phyloP scores from a whole-genome alignment of 1,284 basidiomycete species.

The Rhizopogon parksii region DNA sequence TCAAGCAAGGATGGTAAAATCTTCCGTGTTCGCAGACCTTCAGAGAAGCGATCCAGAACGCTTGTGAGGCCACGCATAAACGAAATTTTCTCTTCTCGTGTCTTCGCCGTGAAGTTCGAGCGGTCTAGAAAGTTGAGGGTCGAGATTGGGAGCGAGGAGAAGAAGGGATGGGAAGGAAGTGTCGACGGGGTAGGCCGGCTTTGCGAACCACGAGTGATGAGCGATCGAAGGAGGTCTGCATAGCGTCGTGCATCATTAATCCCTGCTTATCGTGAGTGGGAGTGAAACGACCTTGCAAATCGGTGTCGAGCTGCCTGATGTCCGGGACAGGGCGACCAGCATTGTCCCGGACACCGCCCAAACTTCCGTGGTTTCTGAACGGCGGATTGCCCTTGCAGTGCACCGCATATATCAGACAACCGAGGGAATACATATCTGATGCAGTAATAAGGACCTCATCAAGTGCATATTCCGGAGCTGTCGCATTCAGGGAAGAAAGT shows the following conservation, averaged over 20 bases:
- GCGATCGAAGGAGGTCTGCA: conserved; percentile 66
- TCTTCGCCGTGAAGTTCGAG: conserved; percentile 90
- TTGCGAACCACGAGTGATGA: conserved; percentile 75
- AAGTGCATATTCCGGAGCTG: conserved; percentile 92
- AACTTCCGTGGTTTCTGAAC: conserved; percentile 81
- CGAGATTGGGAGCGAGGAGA: conserved; percentile 94
- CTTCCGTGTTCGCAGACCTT: conserved; percentile 82
- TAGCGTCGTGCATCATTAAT: conserved; percentile 9
- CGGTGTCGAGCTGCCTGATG: conserved; percentile 56
- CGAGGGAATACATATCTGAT: conserved; percentile 94
- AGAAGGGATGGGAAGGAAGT: conserved; percentile 82
- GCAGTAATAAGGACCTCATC: conserved; percentile 82
- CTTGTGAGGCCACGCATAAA: conserved; percentile 87
- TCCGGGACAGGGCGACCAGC: conserved; percentile 59
- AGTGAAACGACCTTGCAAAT: conserved; percentile 52
- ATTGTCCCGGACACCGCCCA: conserved; percentile 75
- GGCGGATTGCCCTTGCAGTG: conserved; percentile 87
- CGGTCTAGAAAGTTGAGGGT: conserved; percentile 96
- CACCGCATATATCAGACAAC: conserved; percentile 84
- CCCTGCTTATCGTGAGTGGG: neutral
- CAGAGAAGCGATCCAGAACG: conserved; percentile 84
- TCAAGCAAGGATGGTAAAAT: conserved; percentile 93
- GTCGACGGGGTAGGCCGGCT: conserved; percentile 71
- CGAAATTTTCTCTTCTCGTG: conserved; percentile 91
- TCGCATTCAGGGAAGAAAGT: neutral